phyloP scores from a whole-genome alignment of 345 rosid genomes.

The Eucalyptus regnans region DNA sequence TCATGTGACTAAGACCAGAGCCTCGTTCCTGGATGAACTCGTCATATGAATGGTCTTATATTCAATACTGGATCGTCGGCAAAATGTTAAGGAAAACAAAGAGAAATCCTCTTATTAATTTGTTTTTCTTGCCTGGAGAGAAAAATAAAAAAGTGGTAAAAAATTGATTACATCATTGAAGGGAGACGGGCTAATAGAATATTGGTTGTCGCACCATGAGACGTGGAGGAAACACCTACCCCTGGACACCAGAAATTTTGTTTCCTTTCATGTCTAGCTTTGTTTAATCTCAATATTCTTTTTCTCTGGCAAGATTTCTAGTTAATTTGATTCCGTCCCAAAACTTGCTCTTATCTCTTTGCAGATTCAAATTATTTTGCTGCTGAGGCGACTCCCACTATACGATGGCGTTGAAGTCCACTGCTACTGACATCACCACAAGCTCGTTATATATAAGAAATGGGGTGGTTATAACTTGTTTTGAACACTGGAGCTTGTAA shows the following conservation, averaged over 20 bases:
- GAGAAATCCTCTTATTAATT: not conserved
- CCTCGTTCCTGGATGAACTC: too few relatives aligned
- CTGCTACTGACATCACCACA: not conserved
- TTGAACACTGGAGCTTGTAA: not conserved
- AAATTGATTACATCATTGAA: not conserved
- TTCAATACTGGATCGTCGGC: too few relatives aligned
- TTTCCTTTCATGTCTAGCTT: not conserved
- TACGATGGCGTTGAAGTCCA: not conserved
- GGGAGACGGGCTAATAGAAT: not conserved
- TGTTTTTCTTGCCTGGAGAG: not conserved
- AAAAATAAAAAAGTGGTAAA: not conserved
- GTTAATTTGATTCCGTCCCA: not conserved
- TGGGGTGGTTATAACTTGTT: not conserved
- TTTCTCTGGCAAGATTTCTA: not conserved
- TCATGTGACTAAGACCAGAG: too few relatives aligned
- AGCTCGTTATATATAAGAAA: not conserved
- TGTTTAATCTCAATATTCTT: not conserved
- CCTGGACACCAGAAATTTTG: too few relatives aligned
- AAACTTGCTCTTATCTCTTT: not conserved
- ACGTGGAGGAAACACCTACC: not conserved
- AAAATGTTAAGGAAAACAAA: not conserved
- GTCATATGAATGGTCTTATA: too few relatives aligned
- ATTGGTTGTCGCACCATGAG: not conserved
- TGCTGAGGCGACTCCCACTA: not conserved
- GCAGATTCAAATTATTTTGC: not conserved